Evolutionary conservation across 371 early-diverging fungal genomes (phyloP), one percentile per base, ranked within the genome.

Genomic region (Mortierella sp.): DNA sequence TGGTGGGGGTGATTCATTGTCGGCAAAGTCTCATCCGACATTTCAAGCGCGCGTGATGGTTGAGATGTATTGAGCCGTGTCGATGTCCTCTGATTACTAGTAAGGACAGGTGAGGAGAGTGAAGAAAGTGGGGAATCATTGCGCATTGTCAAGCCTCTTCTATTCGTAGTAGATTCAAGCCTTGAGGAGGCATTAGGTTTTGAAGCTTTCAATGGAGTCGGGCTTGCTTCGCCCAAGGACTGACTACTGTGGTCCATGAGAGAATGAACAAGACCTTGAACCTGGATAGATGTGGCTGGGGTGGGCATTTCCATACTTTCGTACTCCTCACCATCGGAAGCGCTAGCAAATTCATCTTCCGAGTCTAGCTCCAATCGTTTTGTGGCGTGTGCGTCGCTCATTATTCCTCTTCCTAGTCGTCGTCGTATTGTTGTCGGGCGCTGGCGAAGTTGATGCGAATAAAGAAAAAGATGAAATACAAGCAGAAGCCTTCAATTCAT

Each of bases 241-340:
- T 51, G 43, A 43, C 11, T 43, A 43, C 11, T 43, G 16, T 43
- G 45, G 45, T 45, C 45, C 11, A 10, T 20, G 51, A n/a, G n/a
- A n/a, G n/a, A 51, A 9, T 35, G 40, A n/a, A 22, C 40, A 20
- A 26, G 43, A 22, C 1, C 22, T 12, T 37, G 47, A 18, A 22
- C 28, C 64, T 63, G 37, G 39, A n/a, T 18, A 28, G 49, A 37
- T 57, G 65, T 26, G 14, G 9, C 5, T 8, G 52, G 28, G n/a
- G 24, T 8, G 51, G 39, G 26, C 22, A 52, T 26, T 28, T 45
- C 65, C 54, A 64, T 54, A 32, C 24, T 61, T 22, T 61, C 64
- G 47, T 73, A 61, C 18, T 64, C 43, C 66, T 73, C 78, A 16
- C 68, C 73, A 22, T 78, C 73, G 51, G 73, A 78, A n/a, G 78